phyloP scores from a whole-genome alignment of 352 stramenopile genomes.

The Phytopythium boreale region DNA sequence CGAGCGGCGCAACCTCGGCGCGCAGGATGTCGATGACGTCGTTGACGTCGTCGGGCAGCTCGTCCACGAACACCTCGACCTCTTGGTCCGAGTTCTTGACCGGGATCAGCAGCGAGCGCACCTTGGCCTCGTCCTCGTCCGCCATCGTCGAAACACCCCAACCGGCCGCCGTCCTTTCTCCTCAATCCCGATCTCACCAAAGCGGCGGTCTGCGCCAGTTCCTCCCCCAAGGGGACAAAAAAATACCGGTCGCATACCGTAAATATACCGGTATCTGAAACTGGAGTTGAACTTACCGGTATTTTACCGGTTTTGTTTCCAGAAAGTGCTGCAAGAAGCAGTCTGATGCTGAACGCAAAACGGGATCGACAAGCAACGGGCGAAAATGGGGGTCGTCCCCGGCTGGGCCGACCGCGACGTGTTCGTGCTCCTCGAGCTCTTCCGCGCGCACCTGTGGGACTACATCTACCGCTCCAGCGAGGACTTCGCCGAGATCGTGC shows the following conservation, averaged over 20 bases:
- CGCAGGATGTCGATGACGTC: constrained; percentile 91
- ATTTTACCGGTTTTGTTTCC: background rate
- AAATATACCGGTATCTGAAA: background rate
- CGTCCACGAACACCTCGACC: constrained; percentile 89
- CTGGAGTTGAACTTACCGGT: background rate
- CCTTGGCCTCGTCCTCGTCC: constrained; percentile 38
- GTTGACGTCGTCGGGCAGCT: constrained; percentile 88
- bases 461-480: constrained; percentile 60
- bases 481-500: constrained; percentile 39
- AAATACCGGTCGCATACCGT: background rate
- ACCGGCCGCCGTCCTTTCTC: background rate
- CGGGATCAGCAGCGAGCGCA: constrained; percentile 84
- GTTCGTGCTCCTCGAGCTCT: constrained; percentile 42
- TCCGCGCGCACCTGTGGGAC: constrained; percentile 46
- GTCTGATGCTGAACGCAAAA: background rate
- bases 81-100: constrained; percentile 89
- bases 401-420: constrained; percentile 57
- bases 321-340: background rate
- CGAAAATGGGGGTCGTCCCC: constrained; percentile 25
- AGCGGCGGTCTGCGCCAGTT: background rate
- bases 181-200: background rate
- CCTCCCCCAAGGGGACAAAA: background rate
- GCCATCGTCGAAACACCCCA: constrained; percentile 11
- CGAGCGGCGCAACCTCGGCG: constrained; percentile 86
- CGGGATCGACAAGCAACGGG: constrained; percentile 8